A percentile compares a stretch with the other conserved stretches of the same genome.
phyloP scores from a whole-genome alignment of 2,329 filamentous ascomycete genomes.

The Cadophora sp. region DNA sequence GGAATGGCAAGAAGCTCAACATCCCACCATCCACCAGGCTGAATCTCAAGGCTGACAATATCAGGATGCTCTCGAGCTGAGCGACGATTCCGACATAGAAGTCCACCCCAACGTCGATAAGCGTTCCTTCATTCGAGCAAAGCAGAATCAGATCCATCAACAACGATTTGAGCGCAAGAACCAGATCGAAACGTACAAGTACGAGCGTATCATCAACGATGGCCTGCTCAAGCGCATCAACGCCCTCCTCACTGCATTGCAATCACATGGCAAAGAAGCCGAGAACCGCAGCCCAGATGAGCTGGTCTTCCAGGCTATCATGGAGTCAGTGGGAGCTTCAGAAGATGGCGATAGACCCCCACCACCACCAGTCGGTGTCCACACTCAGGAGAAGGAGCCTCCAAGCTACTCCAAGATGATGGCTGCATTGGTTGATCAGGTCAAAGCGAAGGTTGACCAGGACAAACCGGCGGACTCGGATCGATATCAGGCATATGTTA shows the following conservation, averaged over 20 bases:
- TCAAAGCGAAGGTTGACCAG: conserved; percentile 78
- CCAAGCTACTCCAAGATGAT: conserved; percentile 97
- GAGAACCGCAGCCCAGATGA: conserved; percentile 74
- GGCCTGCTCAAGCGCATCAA: conserved; percentile 86
- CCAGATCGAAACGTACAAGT: conserved; percentile 90
- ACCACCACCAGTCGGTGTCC: conserved; percentile 78
- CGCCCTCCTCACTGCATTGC: conserved; percentile 75
- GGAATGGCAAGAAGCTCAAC: background rate
- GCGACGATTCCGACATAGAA: conserved; percentile 97
- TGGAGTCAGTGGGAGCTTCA: conserved; percentile 77
- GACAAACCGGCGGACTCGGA: conserved; percentile 65
- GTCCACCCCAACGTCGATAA: conserved; percentile 99
- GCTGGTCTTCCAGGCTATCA: conserved; percentile 86
- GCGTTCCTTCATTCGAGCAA: conserved; percentile 95
- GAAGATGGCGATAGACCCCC: conserved; percentile 75
- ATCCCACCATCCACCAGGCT: conserved; percentile 37
- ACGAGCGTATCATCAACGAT: conserved; percentile 92
- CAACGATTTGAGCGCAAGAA: conserved; percentile 85
- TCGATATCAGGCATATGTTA: conserved; percentile 77
- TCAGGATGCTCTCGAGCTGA: conserved; percentile 90
- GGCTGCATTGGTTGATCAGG: conserved; percentile 92
- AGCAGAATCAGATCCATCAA: conserved; percentile 96
- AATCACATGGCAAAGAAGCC: conserved; percentile 73
- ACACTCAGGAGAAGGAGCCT: conserved; percentile 72
- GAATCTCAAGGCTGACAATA: conserved; percentile 44